Percentiles rank a stretch among this genome's conserved stretches.
Evolutionary conservation across 352 stramenopile species (phyloP).

Genomic region (Phytophthora brassicae): DNA sequence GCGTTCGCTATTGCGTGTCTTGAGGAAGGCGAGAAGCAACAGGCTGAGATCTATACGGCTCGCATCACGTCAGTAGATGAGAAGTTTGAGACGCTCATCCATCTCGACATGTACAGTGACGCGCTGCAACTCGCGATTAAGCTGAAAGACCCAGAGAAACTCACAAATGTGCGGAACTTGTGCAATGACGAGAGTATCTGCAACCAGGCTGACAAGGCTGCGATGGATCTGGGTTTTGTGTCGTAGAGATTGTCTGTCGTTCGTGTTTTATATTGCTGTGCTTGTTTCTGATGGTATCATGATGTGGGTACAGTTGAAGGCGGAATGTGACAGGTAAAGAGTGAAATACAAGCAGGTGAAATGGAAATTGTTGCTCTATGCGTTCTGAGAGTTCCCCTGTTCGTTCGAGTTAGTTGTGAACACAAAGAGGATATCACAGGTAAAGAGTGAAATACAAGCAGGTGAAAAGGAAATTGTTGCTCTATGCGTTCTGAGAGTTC

Average conservation of each 20-base stretch:
- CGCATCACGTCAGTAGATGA: constrained; percentile 82
- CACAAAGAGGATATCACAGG: too few relatives aligned
- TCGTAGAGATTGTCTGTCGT: constrained; percentile 32
- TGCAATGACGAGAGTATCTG: constrained; percentile 75
- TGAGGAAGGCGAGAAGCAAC: constrained; percentile 72
- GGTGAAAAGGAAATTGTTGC: too few relatives aligned
- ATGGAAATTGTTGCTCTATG: too few relatives aligned
- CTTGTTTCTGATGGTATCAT: constrained; percentile 15
- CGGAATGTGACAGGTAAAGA: not conserved
- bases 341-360: constrained; percentile 11
- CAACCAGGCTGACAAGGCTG: constrained; percentile 77
- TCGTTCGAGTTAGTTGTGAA: too few relatives aligned
- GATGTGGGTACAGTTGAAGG: not conserved
- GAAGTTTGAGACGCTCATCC: constrained; percentile 88
- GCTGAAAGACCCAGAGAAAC: constrained; percentile 85
- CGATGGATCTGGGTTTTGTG: constrained; percentile 81
- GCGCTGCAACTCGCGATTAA: constrained; percentile 83
- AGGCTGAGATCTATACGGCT: constrained; percentile 81
- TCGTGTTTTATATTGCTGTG: constrained; percentile 19
- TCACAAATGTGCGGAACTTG: constrained; percentile 82
- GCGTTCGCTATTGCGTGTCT: constrained; percentile 82
- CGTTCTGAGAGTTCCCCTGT: too few relatives aligned
- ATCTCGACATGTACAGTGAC: constrained; percentile 83
- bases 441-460: too few relatives aligned
- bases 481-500: too few relatives aligned